Evolutionary conservation across 257 asterid species (phyloP).

Genomic region (Solanum gracilifrons): DNA sequence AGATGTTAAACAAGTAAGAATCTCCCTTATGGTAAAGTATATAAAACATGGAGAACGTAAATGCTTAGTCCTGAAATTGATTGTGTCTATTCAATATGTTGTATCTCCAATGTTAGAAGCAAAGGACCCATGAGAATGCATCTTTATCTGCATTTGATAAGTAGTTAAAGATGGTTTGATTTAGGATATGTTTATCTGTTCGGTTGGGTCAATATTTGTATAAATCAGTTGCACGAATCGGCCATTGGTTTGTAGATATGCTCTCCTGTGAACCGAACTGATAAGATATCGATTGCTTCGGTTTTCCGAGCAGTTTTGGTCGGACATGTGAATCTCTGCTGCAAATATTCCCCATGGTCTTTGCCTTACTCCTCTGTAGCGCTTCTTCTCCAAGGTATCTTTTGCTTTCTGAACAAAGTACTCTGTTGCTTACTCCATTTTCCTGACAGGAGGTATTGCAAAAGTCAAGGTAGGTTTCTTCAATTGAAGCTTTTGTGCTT

Average conservation of each 20-base stretch:
- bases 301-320: neutral
- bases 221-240: neutral
- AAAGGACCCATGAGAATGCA: neutral
- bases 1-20: constrained; percentile 79
- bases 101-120: neutral
- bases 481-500: neutral
- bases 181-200: neutral
- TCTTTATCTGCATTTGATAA: neutral
- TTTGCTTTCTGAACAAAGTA: neutral
- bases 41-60: neutral
- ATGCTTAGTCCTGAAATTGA: neutral
- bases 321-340: neutral
- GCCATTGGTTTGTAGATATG: neutral
- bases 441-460: neutral
- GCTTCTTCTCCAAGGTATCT: neutral
- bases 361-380: neutral
- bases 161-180: neutral
- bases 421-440: neutral
- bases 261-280: neutral
- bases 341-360: neutral
- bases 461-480: neutral
- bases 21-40: neutral
- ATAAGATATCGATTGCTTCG: neutral
- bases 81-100: neutral
- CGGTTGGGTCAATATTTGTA: neutral